Evolutionary conservation across 768 basidiomycete species (phyloP).

Genomic region (Lactarius sanguifluus): DNA sequence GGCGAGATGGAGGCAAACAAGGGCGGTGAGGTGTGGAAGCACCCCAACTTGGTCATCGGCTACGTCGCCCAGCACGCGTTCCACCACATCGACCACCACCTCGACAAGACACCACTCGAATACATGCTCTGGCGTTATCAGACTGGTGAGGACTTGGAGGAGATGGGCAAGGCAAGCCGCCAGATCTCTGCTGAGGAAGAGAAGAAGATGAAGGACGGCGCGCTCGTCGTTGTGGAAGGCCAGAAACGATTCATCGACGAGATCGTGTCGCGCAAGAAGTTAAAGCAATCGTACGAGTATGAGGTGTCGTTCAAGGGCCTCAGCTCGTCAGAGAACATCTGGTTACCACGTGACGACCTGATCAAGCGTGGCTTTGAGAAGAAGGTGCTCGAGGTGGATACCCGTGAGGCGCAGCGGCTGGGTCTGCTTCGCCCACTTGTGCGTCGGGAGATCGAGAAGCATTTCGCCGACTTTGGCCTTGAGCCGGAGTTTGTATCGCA

Average conservation of each 20-base stretch:
- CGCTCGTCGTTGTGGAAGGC: slow-evolving; percentile 82
- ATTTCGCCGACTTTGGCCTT: slow-evolving; percentile 98
- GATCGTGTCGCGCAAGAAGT: slow-evolving; percentile 88
- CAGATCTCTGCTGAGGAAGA: slow-evolving; percentile 84
- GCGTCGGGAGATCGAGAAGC: slow-evolving; percentile 98
- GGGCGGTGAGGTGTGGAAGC: slow-evolving; percentile 98
- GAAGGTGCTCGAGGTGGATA: slow-evolving; percentile 98
- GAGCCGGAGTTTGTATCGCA: slow-evolving; percentile 99
- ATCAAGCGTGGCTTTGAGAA: slow-evolving; percentile 99
- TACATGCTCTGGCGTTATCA: slow-evolving; percentile 99
- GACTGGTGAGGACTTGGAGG: slow-evolving; percentile 98
- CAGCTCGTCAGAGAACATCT: slow-evolving; percentile 97
- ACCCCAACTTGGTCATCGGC: slow-evolving; percentile 98
- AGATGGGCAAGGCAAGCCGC: slow-evolving; percentile 89
- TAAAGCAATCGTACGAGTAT: slow-evolving; percentile 99
- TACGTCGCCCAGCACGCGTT: slow-evolving; percentile 99
- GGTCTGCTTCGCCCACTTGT: slow-evolving; percentile 96
- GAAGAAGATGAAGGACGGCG: slow-evolving; percentile 97
- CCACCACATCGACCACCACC: slow-evolving; percentile 98
- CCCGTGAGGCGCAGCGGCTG: slow-evolving; percentile 94
- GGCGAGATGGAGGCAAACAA: slow-evolving; percentile 96
- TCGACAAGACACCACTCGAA: slow-evolving; percentile 98
- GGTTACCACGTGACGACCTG: slow-evolving; percentile 95
- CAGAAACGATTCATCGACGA: slow-evolving; percentile 96
- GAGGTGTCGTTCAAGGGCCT: slow-evolving; percentile 95